phyloP scores from a whole-genome alignment of 2,329 filamentous ascomycete genomes.

The Zymoseptoria brevis region DNA sequence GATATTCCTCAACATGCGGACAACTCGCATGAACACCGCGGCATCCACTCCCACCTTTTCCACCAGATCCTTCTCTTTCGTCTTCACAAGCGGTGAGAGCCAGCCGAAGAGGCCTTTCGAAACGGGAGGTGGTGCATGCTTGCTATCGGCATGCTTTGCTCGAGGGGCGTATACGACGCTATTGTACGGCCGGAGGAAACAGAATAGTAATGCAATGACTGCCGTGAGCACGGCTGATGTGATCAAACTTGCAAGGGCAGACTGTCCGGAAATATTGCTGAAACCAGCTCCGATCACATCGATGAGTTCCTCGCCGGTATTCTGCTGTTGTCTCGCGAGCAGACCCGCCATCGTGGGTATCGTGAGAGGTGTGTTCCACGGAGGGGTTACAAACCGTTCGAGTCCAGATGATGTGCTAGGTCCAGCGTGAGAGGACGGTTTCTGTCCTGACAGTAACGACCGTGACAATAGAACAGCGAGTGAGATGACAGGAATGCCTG shows the following conservation, averaged over 20 bases:
- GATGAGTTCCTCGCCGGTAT: neutral
- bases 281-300: conserved; percentile 6
- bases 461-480: neutral
- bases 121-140: conserved; percentile 78
- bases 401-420: neutral
- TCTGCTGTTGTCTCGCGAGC: neutral
- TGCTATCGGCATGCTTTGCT: conserved; percentile 83
- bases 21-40: conserved; percentile 79
- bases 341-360: neutral
- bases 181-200: conserved; percentile 82
- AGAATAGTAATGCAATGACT: conserved; percentile 72
- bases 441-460: conserved; percentile 2
- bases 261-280: conserved; percentile 34
- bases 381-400: neutral
- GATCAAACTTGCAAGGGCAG: conserved; percentile 70
- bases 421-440: neutral
- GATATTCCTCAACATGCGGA: conserved; percentile 85
- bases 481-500: neutral
- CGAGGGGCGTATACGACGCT: conserved; percentile 90
- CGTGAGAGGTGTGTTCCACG: neutral
- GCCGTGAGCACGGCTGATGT: conserved; percentile 70
- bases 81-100: conserved; percentile 69
- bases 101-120: conserved; percentile 84
- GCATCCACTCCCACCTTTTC: conserved; percentile 86
- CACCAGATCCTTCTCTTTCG: conserved; percentile 68